These are phyloP conservation scores for Tricholoma furcatifolium DNA, from an alignment of 768 basidiomycete genomes.

Conservation along the genomic window DNA sequence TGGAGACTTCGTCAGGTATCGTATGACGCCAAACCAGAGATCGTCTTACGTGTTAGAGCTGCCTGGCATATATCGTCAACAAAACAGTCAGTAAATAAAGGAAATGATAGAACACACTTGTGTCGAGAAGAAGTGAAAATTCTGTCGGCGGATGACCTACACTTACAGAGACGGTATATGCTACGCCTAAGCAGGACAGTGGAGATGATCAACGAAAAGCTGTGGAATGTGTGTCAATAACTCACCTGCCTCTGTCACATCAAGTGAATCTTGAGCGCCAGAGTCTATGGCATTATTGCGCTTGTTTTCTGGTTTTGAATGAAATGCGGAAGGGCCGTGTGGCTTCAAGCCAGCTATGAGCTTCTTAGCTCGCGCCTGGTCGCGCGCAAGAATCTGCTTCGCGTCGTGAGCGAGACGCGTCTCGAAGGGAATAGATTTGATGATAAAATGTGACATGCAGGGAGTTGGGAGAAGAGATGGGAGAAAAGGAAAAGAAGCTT, in stretches of 20 bases:
- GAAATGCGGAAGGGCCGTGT: conserved; percentile 46
- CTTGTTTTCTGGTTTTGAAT: conserved; percentile 21
- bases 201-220: background rate
- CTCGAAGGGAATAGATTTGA: conserved; percentile 43
- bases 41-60: conserved; percentile 7
- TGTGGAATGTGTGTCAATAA: conserved; percentile 4
- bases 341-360: conserved; percentile 52
- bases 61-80: background rate
- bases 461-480: background rate
- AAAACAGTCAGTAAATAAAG: background rate
- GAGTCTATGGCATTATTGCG: background rate
- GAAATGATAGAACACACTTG: conserved; percentile 32
- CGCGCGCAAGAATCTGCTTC: conserved; percentile 49
- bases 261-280: conserved; percentile 37
- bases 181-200: conserved; percentile 30
- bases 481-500: background rate
- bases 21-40: background rate
- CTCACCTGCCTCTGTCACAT: conserved; percentile 55
- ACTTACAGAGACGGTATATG: conserved; percentile 51
- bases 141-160: conserved; percentile 49
- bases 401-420: conserved; percentile 44
- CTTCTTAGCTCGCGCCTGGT: conserved; percentile 54
- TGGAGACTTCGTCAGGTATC: conserved; percentile 1
- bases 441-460: conserved; percentile 35
- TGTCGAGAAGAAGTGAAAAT: conserved; percentile 58